Base-by-base conservation (phyloP, 2,329 filamentous ascomycete genomes). In the Thielaviopsis musarum region DNA sequence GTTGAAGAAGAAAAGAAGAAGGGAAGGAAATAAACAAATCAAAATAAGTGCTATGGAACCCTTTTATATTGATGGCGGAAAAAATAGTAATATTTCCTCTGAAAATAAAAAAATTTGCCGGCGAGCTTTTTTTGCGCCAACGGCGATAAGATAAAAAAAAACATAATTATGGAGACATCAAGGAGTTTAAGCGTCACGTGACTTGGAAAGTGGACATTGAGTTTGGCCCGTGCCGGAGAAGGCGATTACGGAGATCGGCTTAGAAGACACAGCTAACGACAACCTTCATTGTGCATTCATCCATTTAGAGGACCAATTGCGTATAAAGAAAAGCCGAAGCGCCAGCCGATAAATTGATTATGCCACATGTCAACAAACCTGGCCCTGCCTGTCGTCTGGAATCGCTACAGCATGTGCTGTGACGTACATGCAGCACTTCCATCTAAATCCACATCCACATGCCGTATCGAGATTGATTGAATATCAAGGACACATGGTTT, bases 1-100 rank as follows among this genome's bases (percentile, higher is more conserved):
- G 34, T 54, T 22, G 52, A 26, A 59, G 59, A 15, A 19, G 54
- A 53, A 62, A 49, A 61, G 49, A 45, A 38, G 45, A 17, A 19
- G 60, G 48, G 30, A 13, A 53, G 38, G 24, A 38, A 28, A 26
- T 19, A n/a, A 52, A 48, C 38, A 2, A 9, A n/a, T 9, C 13
- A 21, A 49, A 61, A 26, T 2, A 28, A 48, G 56, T 24, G 7
- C 4, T 28, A 4, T 24, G 15, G 7, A 30, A 21, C 22, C 12
- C 34, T 59, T 62, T 57, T 59, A 58, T 61, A 61, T 24, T 10
- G 13, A 24, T 6, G 22, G 38, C 13, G 17, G 28, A 6, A 24
- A 19, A 34, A 38, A 28, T 10, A 12, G 24, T 38, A 56, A 34
- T 49, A 48, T 41, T 52, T 26, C 10, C 10, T 34, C 30, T 34